Evolutionary conservation across 2,329 filamentous ascomycete genomes (phyloP), one percentile per base, ranked within the genome.

Genomic region (Diaporthe sp.): DNA sequence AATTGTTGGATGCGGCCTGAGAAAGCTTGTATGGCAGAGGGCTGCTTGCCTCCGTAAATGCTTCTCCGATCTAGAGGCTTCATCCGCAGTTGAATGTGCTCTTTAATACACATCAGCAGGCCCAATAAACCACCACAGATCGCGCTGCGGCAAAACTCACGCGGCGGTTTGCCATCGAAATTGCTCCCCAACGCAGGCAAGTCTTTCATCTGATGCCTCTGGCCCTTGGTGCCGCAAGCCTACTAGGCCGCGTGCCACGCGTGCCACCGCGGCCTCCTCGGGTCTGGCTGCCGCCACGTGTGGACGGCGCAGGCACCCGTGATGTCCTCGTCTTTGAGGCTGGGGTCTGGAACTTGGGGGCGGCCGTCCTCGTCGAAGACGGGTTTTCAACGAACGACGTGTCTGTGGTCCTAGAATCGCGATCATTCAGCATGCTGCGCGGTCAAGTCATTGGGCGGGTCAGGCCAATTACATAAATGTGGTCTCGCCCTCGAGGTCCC

Each of bases 381-480:
- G 95, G 96, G 79, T 98, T 94, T 45, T 98, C 95, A 73, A 98
- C 91, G 80, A 98, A 98, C 1, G 94, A 95, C 8, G 93, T 97
- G 81, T 98, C 95, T 15, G 95, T 97, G 33, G 96, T 98, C 89
- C 94, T 96, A 78, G 6, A 73, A 30, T 61, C 57, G 54, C 77
- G 76, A 72, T 76, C 80, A 77, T 80, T 76, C 66, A 76, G 75
- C 72, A 61, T 33, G 19, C 19, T 55, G 47, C 12, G 13, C 47
- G 19, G 45, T 30, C 55, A n/a, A 28, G 17, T 47, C 25, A n/a
- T 28, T 28, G 19, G n/a, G 40, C 13, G 8, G 55, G 50, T 38
- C n/a, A 33, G n/a, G 33, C 15, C 7, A 84, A 90, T 84, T 85
- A 94, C 92, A 98, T 90, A 80, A 98, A 98, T 0, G 96, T 98